Evolutionary conservation across 768 basidiomycete species (phyloP).

Genomic region (Boletus coccyginus): DNA sequence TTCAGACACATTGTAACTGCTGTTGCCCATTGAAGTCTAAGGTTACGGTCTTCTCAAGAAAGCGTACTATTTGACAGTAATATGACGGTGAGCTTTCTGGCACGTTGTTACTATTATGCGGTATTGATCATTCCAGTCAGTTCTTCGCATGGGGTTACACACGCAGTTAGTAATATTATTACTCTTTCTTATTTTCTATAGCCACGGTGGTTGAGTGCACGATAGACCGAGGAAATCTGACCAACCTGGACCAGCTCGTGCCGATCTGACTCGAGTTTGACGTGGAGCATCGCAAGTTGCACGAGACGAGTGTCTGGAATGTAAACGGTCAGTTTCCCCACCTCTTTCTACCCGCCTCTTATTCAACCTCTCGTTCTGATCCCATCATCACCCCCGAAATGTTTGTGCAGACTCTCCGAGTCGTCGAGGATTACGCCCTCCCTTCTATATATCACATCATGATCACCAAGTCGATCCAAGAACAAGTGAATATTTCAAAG

Average conservation of each 20-base stretch:
- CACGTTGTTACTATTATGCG: too few relatives aligned
- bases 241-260: slow-evolving; percentile 74
- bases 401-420: slow-evolving; percentile 75
- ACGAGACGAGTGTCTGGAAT: slow-evolving; percentile 98
- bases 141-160: too few relatives aligned
- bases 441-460: slow-evolving; percentile 58
- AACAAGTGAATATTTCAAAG: too few relatives aligned
- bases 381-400: slow-evolving; percentile 82
- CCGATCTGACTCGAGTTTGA: slow-evolving; percentile 97
- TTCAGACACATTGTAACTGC: too few relatives aligned
- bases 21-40: too few relatives aligned
- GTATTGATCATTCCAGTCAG: too few relatives aligned
- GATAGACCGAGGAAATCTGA: slow-evolving; percentile 60
- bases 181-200: background rate
- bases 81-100: too few relatives aligned
- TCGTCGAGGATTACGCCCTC: slow-evolving; percentile 84
- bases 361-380: slow-evolving; percentile 46
- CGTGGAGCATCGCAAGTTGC: slow-evolving; percentile 88
- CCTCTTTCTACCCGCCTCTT: background rate
- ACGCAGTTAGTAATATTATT: slow-evolving; percentile 16
- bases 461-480: slow-evolving; percentile 82
- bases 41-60: too few relatives aligned
- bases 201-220: background rate
- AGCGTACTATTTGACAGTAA: too few relatives aligned
- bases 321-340: slow-evolving; percentile 60